Conservation (phyloP, 2,329 filamentous ascomycete genomes). For the Colletotrichum tropicicola region DNA sequence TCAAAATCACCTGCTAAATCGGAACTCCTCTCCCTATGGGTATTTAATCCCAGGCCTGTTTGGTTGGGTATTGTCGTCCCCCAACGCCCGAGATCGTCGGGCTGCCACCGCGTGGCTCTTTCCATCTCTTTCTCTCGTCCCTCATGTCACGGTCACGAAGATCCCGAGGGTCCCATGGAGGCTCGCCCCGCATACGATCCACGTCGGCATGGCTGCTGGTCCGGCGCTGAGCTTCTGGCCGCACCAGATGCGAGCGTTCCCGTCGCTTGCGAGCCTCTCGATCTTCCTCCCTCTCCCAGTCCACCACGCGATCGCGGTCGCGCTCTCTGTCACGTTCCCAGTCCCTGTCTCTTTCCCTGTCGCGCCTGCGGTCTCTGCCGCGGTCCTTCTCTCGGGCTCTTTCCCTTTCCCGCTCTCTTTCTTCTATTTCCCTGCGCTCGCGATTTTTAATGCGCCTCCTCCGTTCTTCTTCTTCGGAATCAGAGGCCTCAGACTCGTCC, state of each 20-base stretch:
- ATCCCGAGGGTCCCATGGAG: constrained; percentile 13
- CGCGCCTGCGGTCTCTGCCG: constrained; percentile 41
- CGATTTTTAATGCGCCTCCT: constrained; percentile 30
- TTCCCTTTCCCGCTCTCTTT: constrained; percentile 43
- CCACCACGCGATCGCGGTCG: constrained; percentile 42
- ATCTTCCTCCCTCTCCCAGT: constrained; percentile 43
- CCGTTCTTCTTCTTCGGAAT: constrained; percentile 42
- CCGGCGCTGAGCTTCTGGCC: constrained; percentile 51
- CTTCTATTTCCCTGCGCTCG: constrained; percentile 32
- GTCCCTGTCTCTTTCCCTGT: constrained; percentile 37
- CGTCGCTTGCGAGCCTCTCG: constrained; percentile 41
- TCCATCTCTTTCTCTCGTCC: constrained; percentile 31
- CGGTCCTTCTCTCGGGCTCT: constrained; percentile 48
- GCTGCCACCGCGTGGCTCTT: constrained; percentile 17
- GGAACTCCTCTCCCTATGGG: neutral
- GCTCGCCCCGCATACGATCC: constrained; percentile 42
- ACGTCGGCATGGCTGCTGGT: constrained; percentile 61
- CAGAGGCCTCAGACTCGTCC: constrained; percentile 44
- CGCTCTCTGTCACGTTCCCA: constrained; percentile 42
- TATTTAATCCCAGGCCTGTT: constrained; percentile 26
- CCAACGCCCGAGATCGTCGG: constrained; percentile 30
- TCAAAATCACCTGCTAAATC: constrained; percentile 2
- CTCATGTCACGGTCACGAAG: constrained; percentile 27
- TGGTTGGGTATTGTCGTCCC: constrained; percentile 30
- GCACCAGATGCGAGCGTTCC: constrained; percentile 43